A percentile compares a stretch with the other conserved stretches of the same genome.
Conservation (phyloP, 1,139 yeast species). For the Diutina catenulata region DNA sequence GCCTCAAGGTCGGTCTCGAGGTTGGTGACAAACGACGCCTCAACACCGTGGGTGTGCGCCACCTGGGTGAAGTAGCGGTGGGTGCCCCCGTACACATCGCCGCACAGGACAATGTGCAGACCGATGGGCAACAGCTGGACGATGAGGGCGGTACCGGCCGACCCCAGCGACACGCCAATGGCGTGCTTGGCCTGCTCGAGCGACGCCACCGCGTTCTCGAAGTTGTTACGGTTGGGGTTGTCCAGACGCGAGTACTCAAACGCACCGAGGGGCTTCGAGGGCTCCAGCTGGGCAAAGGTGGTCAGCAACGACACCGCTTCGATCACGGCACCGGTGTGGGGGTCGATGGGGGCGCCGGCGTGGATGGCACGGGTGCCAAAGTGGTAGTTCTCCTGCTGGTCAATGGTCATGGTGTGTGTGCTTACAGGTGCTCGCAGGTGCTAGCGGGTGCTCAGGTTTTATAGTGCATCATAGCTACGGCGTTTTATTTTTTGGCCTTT, state of each 20-base stretch:
- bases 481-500: too few relatives aligned
- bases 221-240: slow-evolving; percentile 79
- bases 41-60: slow-evolving; percentile 70
- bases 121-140: slow-evolving; percentile 65
- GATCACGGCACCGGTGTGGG: slow-evolving; percentile 76
- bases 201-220: slow-evolving; percentile 72
- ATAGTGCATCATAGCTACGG: too few relatives aligned
- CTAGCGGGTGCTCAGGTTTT: too few relatives aligned
- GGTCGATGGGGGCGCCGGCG: slow-evolving; percentile 68
- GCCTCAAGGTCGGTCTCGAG: slow-evolving; percentile 47
- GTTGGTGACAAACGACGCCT: slow-evolving; percentile 56
- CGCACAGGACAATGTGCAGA: slow-evolving; percentile 68
- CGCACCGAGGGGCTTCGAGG: slow-evolving; percentile 65
- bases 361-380: slow-evolving; percentile 82
- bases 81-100: slow-evolving; percentile 90
- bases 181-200: slow-evolving; percentile 72
- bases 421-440: too few relatives aligned
- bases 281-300: slow-evolving; percentile 72
- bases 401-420: slow-evolving; percentile 3
- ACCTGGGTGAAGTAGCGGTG: slow-evolving; percentile 86
- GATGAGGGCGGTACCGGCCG: slow-evolving; percentile 75
- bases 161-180: slow-evolving; percentile 74
- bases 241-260: slow-evolving; percentile 84
- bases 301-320: slow-evolving; percentile 79
- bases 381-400: slow-evolving; percentile 15